Evolutionary conservation across 2,329 filamentous ascomycete species (phyloP).

Genomic region (Pezicula carpinea): DNA sequence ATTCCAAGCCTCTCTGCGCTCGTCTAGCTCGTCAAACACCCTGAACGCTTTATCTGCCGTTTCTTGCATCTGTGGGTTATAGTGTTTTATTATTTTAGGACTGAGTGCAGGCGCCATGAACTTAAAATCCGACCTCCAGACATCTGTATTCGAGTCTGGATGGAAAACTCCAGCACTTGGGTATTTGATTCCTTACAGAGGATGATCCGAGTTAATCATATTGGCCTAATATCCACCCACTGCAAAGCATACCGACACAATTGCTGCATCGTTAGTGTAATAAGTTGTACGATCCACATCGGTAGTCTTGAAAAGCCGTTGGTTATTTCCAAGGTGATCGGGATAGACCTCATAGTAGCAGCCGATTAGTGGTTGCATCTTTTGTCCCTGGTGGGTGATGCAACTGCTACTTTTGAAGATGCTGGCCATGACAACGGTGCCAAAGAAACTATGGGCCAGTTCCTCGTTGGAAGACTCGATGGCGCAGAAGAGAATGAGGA

Average conservation of each 20-base stretch:
- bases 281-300: slow-evolving; percentile 32
- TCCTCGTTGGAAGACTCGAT: too few species aligned
- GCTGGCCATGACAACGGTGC: too few species aligned
- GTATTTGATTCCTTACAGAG: slow-evolving; percentile 14
- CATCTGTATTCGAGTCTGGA: slow-evolving; percentile 12
- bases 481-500: too few species aligned
- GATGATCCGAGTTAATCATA: slow-evolving; percentile 25
- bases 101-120: slow-evolving; percentile 17
- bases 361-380: slow-evolving; percentile 31
- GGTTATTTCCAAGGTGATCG: slow-evolving; percentile 37
- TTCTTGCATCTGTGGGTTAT: slow-evolving; percentile 17
- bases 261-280: slow-evolving; percentile 32
- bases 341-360: slow-evolving; percentile 35
- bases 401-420: too few species aligned
- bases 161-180: slow-evolving; percentile 14
- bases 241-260: slow-evolving; percentile 24
- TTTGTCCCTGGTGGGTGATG: slow-evolving; percentile 29
- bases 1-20: slow-evolving; percentile 38
- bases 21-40: slow-evolving; percentile 19
- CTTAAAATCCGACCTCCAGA: slow-evolving; percentile 13
- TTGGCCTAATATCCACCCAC: slow-evolving; percentile 34
- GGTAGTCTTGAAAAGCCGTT: slow-evolving; percentile 34
- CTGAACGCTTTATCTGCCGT: slow-evolving; percentile 14
- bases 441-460: too few species aligned
- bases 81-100: slow-evolving; percentile 33